These are phyloP conservation scores for Aspergillus pseudoviridinutans DNA, from an alignment of 2,329 filamentous ascomycete genomes.

Conservation along the genomic window DNA sequence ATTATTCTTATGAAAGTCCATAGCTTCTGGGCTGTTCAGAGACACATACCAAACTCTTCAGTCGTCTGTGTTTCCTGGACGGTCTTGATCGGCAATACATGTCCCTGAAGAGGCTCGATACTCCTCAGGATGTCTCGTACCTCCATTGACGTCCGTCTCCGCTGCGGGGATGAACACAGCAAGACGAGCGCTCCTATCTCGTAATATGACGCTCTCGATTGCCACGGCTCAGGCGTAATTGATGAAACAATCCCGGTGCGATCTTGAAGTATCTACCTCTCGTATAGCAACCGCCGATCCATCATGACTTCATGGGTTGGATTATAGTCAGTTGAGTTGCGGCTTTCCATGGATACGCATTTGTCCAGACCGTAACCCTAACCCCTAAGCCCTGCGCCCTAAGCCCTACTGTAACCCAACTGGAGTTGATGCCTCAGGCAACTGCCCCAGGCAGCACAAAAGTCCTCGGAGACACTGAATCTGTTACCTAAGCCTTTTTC, in stretches of 20 bases:
- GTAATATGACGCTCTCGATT: background rate
- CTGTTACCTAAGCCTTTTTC: background rate
- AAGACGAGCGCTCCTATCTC: background rate
- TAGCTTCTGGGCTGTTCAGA: too few relatives aligned
- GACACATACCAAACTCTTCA: constrained; percentile 38
- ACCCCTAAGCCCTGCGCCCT: constrained; percentile 22
- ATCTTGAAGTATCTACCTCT: background rate
- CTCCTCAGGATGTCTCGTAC: constrained; percentile 18
- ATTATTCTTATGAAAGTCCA: background rate
- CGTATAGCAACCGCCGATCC: background rate
- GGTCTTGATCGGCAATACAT: constrained; percentile 40
- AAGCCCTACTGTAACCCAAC: background rate
- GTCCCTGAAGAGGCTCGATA: constrained; percentile 29
- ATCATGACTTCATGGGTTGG: background rate
- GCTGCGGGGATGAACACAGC: background rate
- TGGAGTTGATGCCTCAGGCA: background rate
- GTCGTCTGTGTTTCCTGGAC: constrained; percentile 40
- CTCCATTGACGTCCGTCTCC: constrained; percentile 17
- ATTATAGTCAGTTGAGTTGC: background rate
- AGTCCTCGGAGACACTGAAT: background rate
- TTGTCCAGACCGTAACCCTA: constrained; percentile 16
- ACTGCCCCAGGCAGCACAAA: too few relatives aligned
- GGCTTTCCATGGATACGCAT: background rate
- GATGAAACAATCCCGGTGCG: background rate
- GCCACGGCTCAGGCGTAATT: background rate